Base-by-base conservation (phyloP, 1,284 basidiomycete species). In the Erythrobasidium hasegawianum region DNA sequence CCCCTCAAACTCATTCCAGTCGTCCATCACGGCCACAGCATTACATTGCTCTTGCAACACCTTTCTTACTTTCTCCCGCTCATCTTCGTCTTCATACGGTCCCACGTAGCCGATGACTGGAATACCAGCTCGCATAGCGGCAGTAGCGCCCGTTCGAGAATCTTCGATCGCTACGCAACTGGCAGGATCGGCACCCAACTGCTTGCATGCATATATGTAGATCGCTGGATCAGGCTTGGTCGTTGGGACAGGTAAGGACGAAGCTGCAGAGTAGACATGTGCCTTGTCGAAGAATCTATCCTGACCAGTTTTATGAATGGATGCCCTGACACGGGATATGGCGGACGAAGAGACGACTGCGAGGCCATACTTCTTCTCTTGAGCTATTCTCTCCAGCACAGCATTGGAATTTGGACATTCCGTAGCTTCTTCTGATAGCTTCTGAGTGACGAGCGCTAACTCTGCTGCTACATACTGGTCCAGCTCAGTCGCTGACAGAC, bases 101-200 rank as follows among this genome's bases (percentile, higher is more conserved):
- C 64, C 64, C 4, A 52, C 49, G 38, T 67, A 67, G 1, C 64
- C 64, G 13, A 67, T 22, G 1, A 61, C 27, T 39, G 60, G 38
- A 33, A 67, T 67, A 11, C 64, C 64, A 5, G 64, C 64, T 40
- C 64, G 49, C 64, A 60, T 61, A 24, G 64, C 64, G n/a, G 57
- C 40, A 0, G 59, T 59, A 29, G 64, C 59, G 24, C 64, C 64
- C 24, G 57, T 53, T 50, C 47, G 60, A 43, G 45, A 53, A 50
- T 67, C 64, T 38, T 67, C 64, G 41, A 67, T 55, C 33, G 64
- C 64, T 18, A 67, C 20, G 52, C 57, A 59, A 38, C 60, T 45
- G 20, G 54, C 43, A 29, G 64, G 64, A 22, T 67, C 43, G 20
- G 57, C 64, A 14, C 64, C 64, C 24, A 67, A 40, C 50, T 67